Percentiles rank a stretch among this genome's conserved stretches.
phyloP scores from a whole-genome alignment of 2,329 filamentous ascomycete genomes.

The Cladophialophora exuberans region DNA sequence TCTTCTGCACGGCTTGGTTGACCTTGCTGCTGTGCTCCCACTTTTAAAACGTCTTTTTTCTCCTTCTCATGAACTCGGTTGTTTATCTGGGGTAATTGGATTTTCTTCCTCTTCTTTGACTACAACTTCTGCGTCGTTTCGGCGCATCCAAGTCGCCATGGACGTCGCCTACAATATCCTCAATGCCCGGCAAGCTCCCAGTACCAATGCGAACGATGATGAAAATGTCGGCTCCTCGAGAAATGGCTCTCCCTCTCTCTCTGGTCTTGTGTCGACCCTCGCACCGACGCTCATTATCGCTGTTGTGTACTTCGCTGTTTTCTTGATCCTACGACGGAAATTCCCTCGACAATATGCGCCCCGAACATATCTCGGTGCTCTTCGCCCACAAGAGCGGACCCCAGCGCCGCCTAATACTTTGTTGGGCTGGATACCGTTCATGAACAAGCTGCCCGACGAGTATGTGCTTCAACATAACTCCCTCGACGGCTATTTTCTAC shows the following conservation, averaged over 20 bases:
- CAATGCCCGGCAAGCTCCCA: slow-evolving; percentile 13
- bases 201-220: slow-evolving; percentile 32
- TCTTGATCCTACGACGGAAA: slow-evolving; percentile 54
- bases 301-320: slow-evolving; percentile 51
- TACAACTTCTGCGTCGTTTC: no score
- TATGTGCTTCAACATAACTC: slow-evolving; percentile 88
- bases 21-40: no score
- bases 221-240: slow-evolving; percentile 36
- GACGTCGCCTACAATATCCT: slow-evolving; percentile 18
- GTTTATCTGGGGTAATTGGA: no score
- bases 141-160: slow-evolving; percentile 10
- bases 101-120: no score
- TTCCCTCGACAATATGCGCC: slow-evolving; percentile 58
- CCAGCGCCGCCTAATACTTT: slow-evolving; percentile 63
- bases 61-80: no score
- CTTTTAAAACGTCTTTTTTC: no score
- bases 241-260: slow-evolving; percentile 43
- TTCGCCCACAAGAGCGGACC: slow-evolving; percentile 59
- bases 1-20: no score
- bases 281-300: slow-evolving; percentile 50
- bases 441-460: slow-evolving; percentile 70
- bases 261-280: slow-evolving; percentile 54
- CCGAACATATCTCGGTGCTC: slow-evolving; percentile 57
- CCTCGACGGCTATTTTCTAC: slow-evolving; percentile 86
- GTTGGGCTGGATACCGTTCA: slow-evolving; percentile 69